These are phyloP conservation scores for Neonectria ditissima DNA, from an alignment of 2,329 filamentous ascomycete species.

Conservation along the genomic window DNA sequence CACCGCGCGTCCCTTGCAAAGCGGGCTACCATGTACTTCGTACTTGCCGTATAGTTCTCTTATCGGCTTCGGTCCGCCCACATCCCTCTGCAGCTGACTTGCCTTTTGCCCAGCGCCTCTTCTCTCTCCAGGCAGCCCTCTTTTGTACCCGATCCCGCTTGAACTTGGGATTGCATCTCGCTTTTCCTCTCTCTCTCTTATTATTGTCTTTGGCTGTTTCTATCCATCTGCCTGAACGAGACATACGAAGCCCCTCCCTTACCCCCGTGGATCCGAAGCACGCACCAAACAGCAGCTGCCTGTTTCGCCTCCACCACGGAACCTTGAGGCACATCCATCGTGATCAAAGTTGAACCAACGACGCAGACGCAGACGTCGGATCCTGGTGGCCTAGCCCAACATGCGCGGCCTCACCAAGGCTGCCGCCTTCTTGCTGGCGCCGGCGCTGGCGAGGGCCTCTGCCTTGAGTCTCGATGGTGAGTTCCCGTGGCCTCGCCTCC, in stretches of 20 bases:
- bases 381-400: constrained; percentile 25
- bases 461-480: constrained; percentile 15
- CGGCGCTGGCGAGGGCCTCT: constrained; percentile 35
- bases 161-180: constrained; percentile 3
- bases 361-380: constrained; percentile 1
- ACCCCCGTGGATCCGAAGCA: background rate
- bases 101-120: constrained; percentile 15
- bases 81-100: background rate
- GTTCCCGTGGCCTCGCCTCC: background rate
- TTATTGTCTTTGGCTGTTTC: constrained; percentile 11
- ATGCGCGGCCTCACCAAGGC: constrained; percentile 48
- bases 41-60: background rate
- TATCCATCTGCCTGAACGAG: background rate
- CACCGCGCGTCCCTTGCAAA: constrained; percentile 27
- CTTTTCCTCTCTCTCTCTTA: no score
- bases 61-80: constrained; percentile 17
- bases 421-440: constrained; percentile 44
- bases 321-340: constrained; percentile 9
- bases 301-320: background rate
- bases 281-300: background rate
- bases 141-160: constrained; percentile 12
- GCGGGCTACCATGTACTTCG: no score
- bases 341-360: constrained; percentile 6
- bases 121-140: constrained; percentile 16
- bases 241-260: background rate